Evolutionary conservation across 768 basidiomycete species (phyloP).

Genomic region (Lentinula guzmanii): DNA sequence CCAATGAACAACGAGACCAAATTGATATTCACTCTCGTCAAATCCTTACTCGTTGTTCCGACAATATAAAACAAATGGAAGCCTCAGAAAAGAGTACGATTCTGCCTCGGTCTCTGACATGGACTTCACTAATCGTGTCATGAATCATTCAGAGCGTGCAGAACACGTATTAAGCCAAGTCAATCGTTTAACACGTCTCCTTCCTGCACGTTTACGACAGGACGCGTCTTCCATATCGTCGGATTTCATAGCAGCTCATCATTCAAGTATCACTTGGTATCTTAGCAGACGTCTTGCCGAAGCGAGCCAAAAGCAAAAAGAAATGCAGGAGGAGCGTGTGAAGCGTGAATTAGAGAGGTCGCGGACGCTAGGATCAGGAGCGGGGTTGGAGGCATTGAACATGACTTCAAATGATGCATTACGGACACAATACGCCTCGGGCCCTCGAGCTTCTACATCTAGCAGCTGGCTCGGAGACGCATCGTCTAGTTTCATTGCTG

Average conservation of each 20-base stretch:
- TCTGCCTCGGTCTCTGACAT: conserved; percentile 13
- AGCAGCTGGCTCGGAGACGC: conserved; percentile 61
- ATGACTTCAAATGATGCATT: conserved; percentile 27
- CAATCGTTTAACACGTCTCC: conserved; percentile 60
- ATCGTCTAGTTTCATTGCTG: conserved; percentile 51
- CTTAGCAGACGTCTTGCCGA: conserved; percentile 77
- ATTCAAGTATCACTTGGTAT: conserved; percentile 89
- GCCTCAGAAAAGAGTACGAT: conserved; percentile 79
- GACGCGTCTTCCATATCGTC: conserved; percentile 47
- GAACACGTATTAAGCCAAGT: conserved; percentile 60
- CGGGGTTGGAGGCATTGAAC: conserved; percentile 54
- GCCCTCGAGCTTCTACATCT: conserved; percentile 20
- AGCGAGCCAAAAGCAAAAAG: conserved; percentile 71
- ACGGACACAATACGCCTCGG: conserved; percentile 10
- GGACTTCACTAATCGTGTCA: conserved; percentile 10
- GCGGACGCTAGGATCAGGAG: conserved; percentile 77
- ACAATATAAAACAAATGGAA: conserved; percentile 86
- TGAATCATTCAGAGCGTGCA: conserved; percentile 45
- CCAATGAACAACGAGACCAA: conserved; percentile 91
- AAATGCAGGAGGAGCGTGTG: conserved; percentile 92
- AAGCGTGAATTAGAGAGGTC: conserved; percentile 83
- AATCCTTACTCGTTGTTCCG: conserved; percentile 79
- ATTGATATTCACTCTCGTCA: conserved; percentile 90
- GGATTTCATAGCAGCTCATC: conserved; percentile 85
- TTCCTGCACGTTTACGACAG: conserved; percentile 65